Percentiles rank a stretch among this genome's conserved stretches.
These are phyloP conservation scores for Talaromyces sp. DNA, from an alignment of 2,329 filamentous ascomycete genomes.

Conservation along the genomic window DNA sequence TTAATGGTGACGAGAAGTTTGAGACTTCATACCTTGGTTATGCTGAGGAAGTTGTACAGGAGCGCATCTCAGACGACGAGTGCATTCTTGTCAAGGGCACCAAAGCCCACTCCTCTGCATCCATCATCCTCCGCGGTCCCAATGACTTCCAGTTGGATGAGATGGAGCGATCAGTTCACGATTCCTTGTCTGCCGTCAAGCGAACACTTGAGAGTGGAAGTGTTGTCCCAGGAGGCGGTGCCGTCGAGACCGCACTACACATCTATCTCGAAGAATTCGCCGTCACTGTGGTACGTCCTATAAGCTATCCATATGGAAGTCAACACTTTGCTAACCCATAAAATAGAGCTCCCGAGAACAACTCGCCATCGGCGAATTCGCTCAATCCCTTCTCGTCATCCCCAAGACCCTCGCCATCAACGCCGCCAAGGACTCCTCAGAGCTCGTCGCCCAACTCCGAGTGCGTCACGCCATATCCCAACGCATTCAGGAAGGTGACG, in stretches of 20 bases:
- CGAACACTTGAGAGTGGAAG: slow-evolving; percentile 93
- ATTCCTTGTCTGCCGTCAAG: slow-evolving; percentile 95
- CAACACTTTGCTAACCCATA: not conserved
- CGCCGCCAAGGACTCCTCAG: slow-evolving; percentile 92
- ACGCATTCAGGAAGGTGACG: slow-evolving; percentile 80
- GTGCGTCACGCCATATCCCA: slow-evolving; percentile 93
- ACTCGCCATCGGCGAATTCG: slow-evolving; percentile 96
- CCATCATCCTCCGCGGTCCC: slow-evolving; percentile 89
- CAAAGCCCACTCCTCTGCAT: slow-evolving; percentile 89
- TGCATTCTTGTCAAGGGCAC: slow-evolving; percentile 96
- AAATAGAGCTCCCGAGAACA: slow-evolving; percentile 81
- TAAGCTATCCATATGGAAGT: too few relatives aligned
- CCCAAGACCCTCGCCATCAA: slow-evolving; percentile 97
- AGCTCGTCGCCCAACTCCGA: slow-evolving; percentile 92
- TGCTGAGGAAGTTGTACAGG: slow-evolving; percentile 95
- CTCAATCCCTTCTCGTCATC: slow-evolving; percentile 87
- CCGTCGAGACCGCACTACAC: slow-evolving; percentile 96
- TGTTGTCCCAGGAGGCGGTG: slow-evolving; percentile 93
- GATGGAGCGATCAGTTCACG: slow-evolving; percentile 98
- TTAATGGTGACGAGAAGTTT: slow-evolving; percentile 97
- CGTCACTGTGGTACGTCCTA: slow-evolving; percentile 73
- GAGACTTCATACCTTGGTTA: slow-evolving; percentile 84
- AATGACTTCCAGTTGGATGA: slow-evolving; percentile 97
- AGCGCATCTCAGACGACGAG: slow-evolving; percentile 97
- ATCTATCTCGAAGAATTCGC: slow-evolving; percentile 99